phyloP scores from a whole-genome alignment of 1,284 basidiomycete species.

The Ustilago bromivora region DNA sequence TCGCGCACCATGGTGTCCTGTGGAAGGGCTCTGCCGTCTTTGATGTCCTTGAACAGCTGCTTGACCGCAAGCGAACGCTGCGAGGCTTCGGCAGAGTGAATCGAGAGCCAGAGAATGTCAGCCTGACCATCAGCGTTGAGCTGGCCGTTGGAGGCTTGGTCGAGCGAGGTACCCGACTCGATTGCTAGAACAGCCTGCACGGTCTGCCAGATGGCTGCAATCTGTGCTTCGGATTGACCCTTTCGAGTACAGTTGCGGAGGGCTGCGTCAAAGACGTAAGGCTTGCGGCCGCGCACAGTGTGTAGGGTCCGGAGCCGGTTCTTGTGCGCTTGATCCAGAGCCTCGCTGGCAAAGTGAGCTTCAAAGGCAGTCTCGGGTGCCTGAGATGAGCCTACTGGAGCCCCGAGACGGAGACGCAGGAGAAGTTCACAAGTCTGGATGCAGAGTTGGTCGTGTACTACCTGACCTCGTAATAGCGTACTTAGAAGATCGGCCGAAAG shows the following conservation, averaged over 20 bases:
- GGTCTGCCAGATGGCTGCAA: slow-evolving; percentile 47
- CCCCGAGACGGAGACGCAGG: slow-evolving; percentile 32
- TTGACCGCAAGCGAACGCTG: slow-evolving; percentile 52
- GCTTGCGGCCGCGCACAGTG: slow-evolving; percentile 43
- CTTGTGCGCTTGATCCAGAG: slow-evolving; percentile 24
- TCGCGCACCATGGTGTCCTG: slow-evolving; percentile 58
- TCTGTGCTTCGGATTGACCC: slow-evolving; percentile 33
- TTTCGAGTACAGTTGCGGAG: slow-evolving; percentile 37
- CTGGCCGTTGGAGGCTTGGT: slow-evolving; percentile 22
- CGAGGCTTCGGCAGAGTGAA: slow-evolving; percentile 56
- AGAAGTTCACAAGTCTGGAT: slow-evolving; percentile 35
- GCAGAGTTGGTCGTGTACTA: slow-evolving; percentile 29
- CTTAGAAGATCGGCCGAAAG: slow-evolving; percentile 41
- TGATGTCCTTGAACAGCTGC: slow-evolving; percentile 51
- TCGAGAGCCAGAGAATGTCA: slow-evolving; percentile 59
- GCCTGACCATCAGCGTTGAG: slow-evolving; percentile 26
- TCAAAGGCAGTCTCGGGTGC: slow-evolving; percentile 36
- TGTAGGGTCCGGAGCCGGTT: slow-evolving; percentile 53
- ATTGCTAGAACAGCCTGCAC: slow-evolving; percentile 52
- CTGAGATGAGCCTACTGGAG: slow-evolving; percentile 23
- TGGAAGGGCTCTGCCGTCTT: slow-evolving; percentile 22
- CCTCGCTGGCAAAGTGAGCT: slow-evolving; percentile 22
- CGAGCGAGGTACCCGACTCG: slow-evolving; percentile 46
- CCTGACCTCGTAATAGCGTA: slow-evolving; percentile 30
- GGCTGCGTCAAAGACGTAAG: slow-evolving; percentile 53